Base-by-base conservation (phyloP, 78 protist species). In the Tieghemostelium lacteum region DNA sequence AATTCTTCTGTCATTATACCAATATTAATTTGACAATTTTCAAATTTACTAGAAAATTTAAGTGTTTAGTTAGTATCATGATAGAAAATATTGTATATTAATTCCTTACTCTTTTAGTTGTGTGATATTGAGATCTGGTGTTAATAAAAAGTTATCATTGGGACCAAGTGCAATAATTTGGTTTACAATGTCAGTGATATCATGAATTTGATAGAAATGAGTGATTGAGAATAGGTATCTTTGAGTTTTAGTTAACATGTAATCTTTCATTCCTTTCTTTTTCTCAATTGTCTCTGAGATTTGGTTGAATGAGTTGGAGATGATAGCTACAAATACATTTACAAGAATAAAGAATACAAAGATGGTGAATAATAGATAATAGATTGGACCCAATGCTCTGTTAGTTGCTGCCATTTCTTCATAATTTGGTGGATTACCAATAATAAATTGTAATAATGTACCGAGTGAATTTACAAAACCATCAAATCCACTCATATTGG, bases 331-430 rank as follows among this genome's bases (percentile, higher is more conserved):
- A 83, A 83, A 83, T 77, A 83, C 69, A 69, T 83, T 83, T 4
- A 83, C 37, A 16, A 83, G 69, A 42, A 83, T 83, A 22, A 83
- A 83, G 37, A 83, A 83, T 74, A 83, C 69, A 45, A 83, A 83
- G 28, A 83, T 69, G 24, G 73, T 83, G n/a, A 83, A 83, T 83
- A 83, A 54, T 28, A 83, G 24, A 31, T 54, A 67, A 58, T n/a
- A n/a, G n/a, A 78, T 64, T 83, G 89, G 89, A 83, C 89, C 89
- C 14, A 83, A 42, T 22, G 77, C 77, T 83, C 89, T 83, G 55
- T 83, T 83, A 37, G 89, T 69, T 40, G 52, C 37, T 8, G 75
- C 31, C 89, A 83, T 83, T 36, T 39, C 77, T 40, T 66, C 64
- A 55, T 63, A 83, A 42, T 62, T 64, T 17, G 89, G 89, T 58